phyloP scores from a whole-genome alignment of 2,329 filamentous ascomycete species.

The Volutella citrinella region DNA sequence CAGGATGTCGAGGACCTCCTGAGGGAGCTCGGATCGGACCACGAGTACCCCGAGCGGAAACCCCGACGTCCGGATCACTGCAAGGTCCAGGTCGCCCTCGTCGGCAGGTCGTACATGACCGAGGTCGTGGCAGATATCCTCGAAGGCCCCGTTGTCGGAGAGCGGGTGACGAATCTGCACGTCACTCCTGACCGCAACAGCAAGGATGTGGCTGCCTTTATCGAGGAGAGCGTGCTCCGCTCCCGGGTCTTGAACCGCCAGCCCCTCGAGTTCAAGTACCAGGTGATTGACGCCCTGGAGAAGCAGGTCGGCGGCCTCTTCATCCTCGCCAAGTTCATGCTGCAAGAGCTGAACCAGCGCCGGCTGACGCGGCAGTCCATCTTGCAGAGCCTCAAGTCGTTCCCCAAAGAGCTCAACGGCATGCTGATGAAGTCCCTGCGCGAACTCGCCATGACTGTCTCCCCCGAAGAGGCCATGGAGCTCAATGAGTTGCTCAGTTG shows the following conservation, averaged over 20 bases:
- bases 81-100: constrained; percentile 36
- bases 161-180: constrained; percentile 37
- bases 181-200: constrained; percentile 42
- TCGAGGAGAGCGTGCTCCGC: constrained; percentile 37
- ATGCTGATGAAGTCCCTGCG: constrained; percentile 40
- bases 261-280: constrained; percentile 30
- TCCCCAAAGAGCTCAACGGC: constrained; percentile 43
- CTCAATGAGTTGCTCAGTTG: constrained; percentile 47
- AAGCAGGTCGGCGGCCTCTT: constrained; percentile 45
- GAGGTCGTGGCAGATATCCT: constrained; percentile 35
- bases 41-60: constrained; percentile 17
- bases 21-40: constrained; percentile 28
- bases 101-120: constrained; percentile 40
- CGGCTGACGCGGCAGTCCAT: constrained; percentile 43
- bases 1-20: constrained; percentile 37
- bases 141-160: constrained; percentile 29
- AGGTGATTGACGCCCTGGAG: constrained; percentile 38
- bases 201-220: constrained; percentile 40
- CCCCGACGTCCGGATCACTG: constrained; percentile 17
- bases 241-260: constrained; percentile 35
- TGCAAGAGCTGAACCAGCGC: constrained; percentile 46
- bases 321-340: constrained; percentile 48
- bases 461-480: constrained; percentile 36
- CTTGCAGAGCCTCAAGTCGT: constrained; percentile 40
- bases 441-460: constrained; percentile 38